A percentile compares a stretch with the other conserved stretches of the same genome.
Conservation (phyloP, 2,329 filamentous ascomycete genomes). For the Scleromitrula shiraiana region DNA sequence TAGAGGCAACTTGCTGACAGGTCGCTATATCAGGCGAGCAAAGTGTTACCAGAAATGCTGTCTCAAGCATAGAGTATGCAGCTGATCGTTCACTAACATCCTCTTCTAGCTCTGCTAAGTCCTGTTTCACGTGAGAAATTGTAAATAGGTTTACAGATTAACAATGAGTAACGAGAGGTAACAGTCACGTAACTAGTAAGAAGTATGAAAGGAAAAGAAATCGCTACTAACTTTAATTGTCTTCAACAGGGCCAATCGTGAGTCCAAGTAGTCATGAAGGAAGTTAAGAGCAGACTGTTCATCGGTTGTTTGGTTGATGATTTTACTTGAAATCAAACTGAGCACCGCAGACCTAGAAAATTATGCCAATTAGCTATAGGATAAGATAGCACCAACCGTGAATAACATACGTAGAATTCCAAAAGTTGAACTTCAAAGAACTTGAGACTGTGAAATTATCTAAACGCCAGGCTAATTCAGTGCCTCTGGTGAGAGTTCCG, state of each 20-base stretch:
- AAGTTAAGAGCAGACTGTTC: slow-evolving; percentile 25
- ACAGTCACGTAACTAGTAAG: no score
- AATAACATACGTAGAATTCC: slow-evolving; percentile 30
- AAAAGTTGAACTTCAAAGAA: slow-evolving; percentile 27
- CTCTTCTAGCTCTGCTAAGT: slow-evolving; percentile 44
- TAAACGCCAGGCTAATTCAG: slow-evolving; percentile 20
- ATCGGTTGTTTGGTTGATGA: slow-evolving; percentile 20
- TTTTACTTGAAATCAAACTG: slow-evolving; percentile 23
- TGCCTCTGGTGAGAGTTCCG: slow-evolving; percentile 24
- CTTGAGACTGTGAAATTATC: slow-evolving; percentile 15
- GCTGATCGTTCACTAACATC: slow-evolving; percentile 47
- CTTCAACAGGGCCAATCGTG: slow-evolving; percentile 44
- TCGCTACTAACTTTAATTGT: slow-evolving; percentile 22
- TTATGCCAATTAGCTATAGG: not conserved
- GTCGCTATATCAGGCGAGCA: slow-evolving; percentile 59
- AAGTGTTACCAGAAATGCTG: slow-evolving; percentile 52
- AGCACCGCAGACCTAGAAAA: slow-evolving; percentile 25
- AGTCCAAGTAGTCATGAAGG: slow-evolving; percentile 49
- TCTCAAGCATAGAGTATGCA: slow-evolving; percentile 50
- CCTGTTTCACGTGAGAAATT: slow-evolving; percentile 32
- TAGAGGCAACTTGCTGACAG: slow-evolving; percentile 56
- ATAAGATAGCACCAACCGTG: not conserved
- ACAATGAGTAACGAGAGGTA: no score
- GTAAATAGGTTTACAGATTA: not conserved
- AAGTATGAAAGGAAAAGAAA: no score